Percentiles rank a stretch among this genome's conserved stretches.
Evolutionary conservation across 257 asterid species (phyloP).

Genomic region (Petunia axillaris): DNA sequence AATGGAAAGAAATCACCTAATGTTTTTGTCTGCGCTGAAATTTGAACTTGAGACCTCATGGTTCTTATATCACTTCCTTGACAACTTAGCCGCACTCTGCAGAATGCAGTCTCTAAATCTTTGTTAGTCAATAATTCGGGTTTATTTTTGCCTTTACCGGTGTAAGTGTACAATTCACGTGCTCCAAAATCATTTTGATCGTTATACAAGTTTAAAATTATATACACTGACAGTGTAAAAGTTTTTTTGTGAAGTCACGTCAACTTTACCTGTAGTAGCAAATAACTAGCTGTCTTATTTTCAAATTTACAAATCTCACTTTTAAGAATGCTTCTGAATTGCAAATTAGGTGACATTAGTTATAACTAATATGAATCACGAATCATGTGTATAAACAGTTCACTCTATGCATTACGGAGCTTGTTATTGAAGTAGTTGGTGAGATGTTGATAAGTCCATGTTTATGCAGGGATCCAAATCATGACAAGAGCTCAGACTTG

Average conservation of each 20-base stretch:
- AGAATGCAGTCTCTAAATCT: neutral
- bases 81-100: too few relatives aligned
- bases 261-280: too few relatives aligned
- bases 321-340: neutral
- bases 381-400: neutral
- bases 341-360: neutral
- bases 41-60: too few relatives aligned
- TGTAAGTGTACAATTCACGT: neutral
- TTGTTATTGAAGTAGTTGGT: slow-evolving; percentile 9
- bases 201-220: neutral
- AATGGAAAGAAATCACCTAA: too few relatives aligned
- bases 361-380: neutral
- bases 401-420: neutral
- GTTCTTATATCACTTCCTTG: too few relatives aligned
- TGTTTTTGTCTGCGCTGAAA: too few relatives aligned
- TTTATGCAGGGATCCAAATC: slow-evolving; percentile 58
- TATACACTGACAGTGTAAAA: too few relatives aligned
- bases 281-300: too few relatives aligned
- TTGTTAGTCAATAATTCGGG: neutral
- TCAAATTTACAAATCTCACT: too few relatives aligned
- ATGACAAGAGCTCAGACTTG: slow-evolving; percentile 72
- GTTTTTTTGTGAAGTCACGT: too few relatives aligned
- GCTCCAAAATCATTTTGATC: neutral
- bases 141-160: neutral
- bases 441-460: slow-evolving; percentile 21